These are phyloP conservation scores for Solanum sitiens DNA, from an alignment of 257 asterid genomes.

Conservation along the genomic window DNA sequence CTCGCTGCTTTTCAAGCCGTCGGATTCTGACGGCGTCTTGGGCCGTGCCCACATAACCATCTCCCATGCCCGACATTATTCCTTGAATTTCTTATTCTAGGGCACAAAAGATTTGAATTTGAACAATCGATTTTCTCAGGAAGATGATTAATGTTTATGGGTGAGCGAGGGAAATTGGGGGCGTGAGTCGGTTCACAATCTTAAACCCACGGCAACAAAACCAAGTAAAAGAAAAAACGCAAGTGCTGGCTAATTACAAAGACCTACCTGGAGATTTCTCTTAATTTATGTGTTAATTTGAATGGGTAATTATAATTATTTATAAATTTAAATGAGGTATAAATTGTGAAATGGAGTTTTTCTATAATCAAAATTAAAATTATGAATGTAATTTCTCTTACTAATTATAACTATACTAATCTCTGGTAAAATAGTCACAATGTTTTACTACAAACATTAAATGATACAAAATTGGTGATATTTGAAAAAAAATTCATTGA, in stretches of 20 bases:
- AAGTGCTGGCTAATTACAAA: not conserved
- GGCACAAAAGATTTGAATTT: not conserved
- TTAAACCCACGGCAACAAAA: not conserved
- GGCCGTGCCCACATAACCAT: conserved; percentile 97
- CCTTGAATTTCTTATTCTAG: not conserved
- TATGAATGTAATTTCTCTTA: no score
- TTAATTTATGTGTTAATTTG: no score
- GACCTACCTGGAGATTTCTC: not conserved
- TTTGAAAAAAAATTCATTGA: no score
- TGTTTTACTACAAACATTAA: no score
- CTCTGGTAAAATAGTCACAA: no score
- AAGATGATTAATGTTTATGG: not conserved
- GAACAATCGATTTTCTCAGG: not conserved
- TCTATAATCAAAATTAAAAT: no score
- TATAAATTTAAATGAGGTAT: no score
- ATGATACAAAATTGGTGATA: no score
- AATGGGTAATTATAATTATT: no score
- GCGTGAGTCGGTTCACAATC: not conserved
- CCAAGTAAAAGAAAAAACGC: not conserved
- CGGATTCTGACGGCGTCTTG: conserved; percentile 93
- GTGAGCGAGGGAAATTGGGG: not conserved
- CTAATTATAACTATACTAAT: no score
- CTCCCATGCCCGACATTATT: conserved; percentile 98
- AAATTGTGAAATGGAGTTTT: no score
- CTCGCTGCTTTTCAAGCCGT: conserved; percentile 95